These are phyloP conservation scores for Euphorbia peplus DNA, from an alignment of 345 rosid genomes.

Conservation along the genomic window DNA sequence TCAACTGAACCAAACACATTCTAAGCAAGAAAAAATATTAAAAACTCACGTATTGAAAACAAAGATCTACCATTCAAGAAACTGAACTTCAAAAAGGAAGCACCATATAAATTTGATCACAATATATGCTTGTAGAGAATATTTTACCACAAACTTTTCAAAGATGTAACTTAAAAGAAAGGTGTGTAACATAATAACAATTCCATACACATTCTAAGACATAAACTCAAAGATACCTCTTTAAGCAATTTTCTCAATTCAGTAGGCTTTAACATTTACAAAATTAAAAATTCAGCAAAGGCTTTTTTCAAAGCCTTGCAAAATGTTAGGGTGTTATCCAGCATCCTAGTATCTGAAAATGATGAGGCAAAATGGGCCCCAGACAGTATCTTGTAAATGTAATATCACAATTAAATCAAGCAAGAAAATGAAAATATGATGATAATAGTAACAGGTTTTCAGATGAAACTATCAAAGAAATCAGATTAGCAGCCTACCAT, in stretches of 20 bases:
- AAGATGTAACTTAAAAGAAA: neutral
- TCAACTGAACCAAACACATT: neutral
- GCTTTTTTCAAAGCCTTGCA: neutral
- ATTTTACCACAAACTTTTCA: neutral
- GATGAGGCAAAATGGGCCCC: neutral
- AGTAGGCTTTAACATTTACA: neutral
- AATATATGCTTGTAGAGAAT: constrained; percentile 3
- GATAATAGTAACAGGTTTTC: neutral
- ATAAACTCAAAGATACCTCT: neutral
- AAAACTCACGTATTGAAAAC: neutral
- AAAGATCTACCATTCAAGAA: constrained; percentile 5
- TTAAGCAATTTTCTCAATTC: neutral
- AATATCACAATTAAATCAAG: neutral
- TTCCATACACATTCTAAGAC: neutral
- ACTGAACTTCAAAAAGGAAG: constrained; percentile 8
- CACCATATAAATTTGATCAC: constrained; percentile 12
- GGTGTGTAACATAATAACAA: neutral
- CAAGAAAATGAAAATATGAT: neutral
- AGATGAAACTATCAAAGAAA: neutral
- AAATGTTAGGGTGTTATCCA: neutral
- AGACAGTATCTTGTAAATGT: neutral
- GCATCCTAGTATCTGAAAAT: neutral
- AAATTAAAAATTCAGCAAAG: too few relatives aligned
- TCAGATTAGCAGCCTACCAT: constrained; percentile 46
- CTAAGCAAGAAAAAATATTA: neutral